These are phyloP conservation scores for Candolleomyces aberdarensis DNA, from an alignment of 768 basidiomycete genomes.

Conservation along the genomic window DNA sequence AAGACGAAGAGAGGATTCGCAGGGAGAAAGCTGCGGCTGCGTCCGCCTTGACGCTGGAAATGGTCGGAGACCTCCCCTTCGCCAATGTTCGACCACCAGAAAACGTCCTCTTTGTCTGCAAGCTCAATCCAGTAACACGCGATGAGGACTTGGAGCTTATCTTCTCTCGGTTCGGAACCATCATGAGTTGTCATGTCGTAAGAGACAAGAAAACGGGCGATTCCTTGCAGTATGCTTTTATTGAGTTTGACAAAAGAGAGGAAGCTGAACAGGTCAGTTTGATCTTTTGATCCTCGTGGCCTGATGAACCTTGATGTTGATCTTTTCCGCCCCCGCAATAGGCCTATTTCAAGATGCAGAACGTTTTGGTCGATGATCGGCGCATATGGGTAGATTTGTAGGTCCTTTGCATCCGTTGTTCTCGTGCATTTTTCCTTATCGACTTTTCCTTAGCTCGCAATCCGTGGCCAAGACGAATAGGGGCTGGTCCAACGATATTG, in stretches of 20 bases:
- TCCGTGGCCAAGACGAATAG: slow-evolving; percentile 88
- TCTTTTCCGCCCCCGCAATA: slow-evolving; percentile 22
- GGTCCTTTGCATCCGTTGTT: slow-evolving; percentile 25
- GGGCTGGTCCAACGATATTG: slow-evolving; percentile 77
- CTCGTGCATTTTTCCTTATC: slow-evolving; percentile 14
- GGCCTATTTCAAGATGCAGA: slow-evolving; percentile 99
- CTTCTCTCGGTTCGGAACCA: slow-evolving; percentile 91
- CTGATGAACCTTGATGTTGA: background rate
- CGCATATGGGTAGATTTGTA: slow-evolving; percentile 99
- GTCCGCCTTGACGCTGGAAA: slow-evolving; percentile 94
- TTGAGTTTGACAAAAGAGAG: slow-evolving; percentile 93
- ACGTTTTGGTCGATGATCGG: slow-evolving; percentile 94
- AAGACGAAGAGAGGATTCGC: slow-evolving; percentile 76
- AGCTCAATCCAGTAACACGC: slow-evolving; percentile 91
- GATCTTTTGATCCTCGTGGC: slow-evolving; percentile 8
- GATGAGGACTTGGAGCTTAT: slow-evolving; percentile 98
- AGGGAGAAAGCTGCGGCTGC: slow-evolving; percentile 89
- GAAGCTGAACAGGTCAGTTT: slow-evolving; percentile 78
- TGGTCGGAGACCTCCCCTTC: slow-evolving; percentile 99
- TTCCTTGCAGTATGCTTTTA: slow-evolving; percentile 96
- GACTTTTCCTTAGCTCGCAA: slow-evolving; percentile 63
- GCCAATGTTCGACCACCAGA: slow-evolving; percentile 97
- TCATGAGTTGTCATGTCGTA: slow-evolving; percentile 98
- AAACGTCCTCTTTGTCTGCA: slow-evolving; percentile 98
- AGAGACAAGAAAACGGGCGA: slow-evolving; percentile 95